These are phyloP conservation scores for Cornus controversa DNA, from an alignment of 148 eudicot genomes.

Conservation along the genomic window DNA sequence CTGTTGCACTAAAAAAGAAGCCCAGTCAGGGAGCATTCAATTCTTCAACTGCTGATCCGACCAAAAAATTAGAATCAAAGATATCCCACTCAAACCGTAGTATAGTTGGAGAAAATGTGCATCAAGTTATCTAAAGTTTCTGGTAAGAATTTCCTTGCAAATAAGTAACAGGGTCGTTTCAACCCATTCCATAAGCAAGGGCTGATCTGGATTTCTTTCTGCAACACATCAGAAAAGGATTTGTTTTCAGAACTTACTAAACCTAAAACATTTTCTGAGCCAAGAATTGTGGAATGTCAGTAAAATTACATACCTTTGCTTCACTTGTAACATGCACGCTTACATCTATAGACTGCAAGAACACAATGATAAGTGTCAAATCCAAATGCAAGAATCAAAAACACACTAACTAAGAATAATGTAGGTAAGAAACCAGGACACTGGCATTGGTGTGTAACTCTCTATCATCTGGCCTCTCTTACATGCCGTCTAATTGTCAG, in stretches of 20 bases:
- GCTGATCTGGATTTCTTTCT: constrained; percentile 49
- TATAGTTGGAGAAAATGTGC: constrained; percentile 69
- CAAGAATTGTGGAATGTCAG: background rate
- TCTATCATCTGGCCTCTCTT: no score
- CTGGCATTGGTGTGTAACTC: background rate
- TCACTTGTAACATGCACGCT: constrained; percentile 81
- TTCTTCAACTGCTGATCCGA: constrained; percentile 18
- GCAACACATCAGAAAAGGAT: constrained; percentile 21
- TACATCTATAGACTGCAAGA: constrained; percentile 75
- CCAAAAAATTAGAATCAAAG: constrained; percentile 26
- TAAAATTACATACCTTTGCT: constrained; percentile 41
- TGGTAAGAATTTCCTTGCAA: constrained; percentile 82
- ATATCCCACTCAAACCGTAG: constrained; percentile 35
- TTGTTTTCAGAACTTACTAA: background rate
- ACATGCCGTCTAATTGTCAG: background rate
- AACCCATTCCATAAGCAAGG: constrained; percentile 90
- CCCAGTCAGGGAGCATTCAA: constrained; percentile 17
- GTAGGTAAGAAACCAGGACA: background rate
- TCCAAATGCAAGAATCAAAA: background rate
- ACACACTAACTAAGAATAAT: background rate
- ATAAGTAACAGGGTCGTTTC: constrained; percentile 79
- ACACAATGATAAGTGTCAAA: constrained; percentile 14
- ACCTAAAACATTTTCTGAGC: background rate
- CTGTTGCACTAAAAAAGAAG: constrained; percentile 11
- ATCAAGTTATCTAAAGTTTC: constrained; percentile 72